phyloP scores from a whole-genome alignment of 169 alveolate genomes.

The Hammondia hammondi region DNA sequence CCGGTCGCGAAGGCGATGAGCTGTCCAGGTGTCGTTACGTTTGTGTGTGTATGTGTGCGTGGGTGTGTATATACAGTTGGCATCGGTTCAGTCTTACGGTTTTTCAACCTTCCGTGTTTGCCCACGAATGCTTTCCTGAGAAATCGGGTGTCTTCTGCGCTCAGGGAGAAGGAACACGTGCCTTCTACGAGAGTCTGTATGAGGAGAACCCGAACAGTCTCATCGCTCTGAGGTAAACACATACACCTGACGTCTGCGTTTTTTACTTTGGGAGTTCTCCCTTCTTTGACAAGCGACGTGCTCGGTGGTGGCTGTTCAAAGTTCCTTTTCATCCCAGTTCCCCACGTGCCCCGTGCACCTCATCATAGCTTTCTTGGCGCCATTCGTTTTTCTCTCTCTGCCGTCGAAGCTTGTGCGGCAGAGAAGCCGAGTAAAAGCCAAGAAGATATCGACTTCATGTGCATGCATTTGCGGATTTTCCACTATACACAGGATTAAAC shows the following conservation, averaged over 20 bases:
- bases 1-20: neutral
- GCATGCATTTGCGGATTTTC: too few relatives aligned
- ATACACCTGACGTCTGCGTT: neutral
- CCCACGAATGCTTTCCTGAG: too few relatives aligned
- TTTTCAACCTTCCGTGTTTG: neutral
- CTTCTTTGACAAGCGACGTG: neutral
- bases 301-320: too few relatives aligned
- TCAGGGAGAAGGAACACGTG: conserved; percentile 92
- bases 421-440: too few relatives aligned
- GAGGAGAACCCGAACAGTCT: conserved; percentile 90
- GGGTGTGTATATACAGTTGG: neutral
- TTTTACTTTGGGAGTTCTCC: neutral
- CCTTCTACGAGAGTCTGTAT: conserved; percentile 88
- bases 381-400: neutral
- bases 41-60: neutral
- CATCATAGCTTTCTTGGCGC: neutral
- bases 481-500: too few relatives aligned
- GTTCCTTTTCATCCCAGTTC: neutral
- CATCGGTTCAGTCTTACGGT: neutral
- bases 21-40: neutral
- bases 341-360: neutral
- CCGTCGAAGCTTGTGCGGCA: too few relatives aligned
- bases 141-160: neutral
- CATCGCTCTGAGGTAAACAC: conserved; percentile 85
- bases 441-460: too few relatives aligned